phyloP scores from a whole-genome alignment of 805 yeast species.

The Candida ulmi region DNA sequence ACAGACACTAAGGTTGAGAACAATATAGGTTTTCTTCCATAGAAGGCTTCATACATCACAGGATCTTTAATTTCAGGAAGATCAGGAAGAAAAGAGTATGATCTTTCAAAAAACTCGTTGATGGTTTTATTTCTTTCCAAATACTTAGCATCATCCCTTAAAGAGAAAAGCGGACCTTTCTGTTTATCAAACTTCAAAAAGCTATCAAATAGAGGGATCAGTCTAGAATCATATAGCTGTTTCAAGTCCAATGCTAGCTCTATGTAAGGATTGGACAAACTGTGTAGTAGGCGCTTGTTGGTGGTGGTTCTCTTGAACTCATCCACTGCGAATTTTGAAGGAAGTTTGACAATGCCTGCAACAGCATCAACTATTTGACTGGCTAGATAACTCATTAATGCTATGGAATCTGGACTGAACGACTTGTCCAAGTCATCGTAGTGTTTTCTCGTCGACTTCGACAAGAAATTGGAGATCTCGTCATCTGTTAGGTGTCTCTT shows the following conservation, averaged over 20 bases:
- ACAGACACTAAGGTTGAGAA: background rate
- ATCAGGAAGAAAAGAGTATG: background rate
- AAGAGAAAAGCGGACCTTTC: background rate
- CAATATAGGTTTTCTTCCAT: background rate
- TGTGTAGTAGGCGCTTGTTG: background rate
- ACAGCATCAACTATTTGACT: slow-evolving; percentile 2
- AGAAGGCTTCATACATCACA: background rate
- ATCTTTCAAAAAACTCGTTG: background rate
- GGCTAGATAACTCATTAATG: background rate
- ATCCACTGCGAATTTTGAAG: slow-evolving; percentile 5
- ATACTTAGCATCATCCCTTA: slow-evolving; percentile 1
- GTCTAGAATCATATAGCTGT: slow-evolving; percentile 1
- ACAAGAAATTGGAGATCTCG: background rate
- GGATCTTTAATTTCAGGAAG: slow-evolving; percentile 2
- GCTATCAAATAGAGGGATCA: slow-evolving; percentile 4
- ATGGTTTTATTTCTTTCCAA: background rate
- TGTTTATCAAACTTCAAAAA: background rate
- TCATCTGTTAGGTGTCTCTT: background rate
- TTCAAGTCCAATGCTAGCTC: slow-evolving; percentile 4
- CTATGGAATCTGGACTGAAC: background rate
- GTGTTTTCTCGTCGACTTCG: background rate
- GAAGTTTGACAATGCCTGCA: background rate
- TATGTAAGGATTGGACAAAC: slow-evolving; percentile 4
- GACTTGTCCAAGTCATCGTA: background rate
- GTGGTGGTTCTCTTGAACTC: slow-evolving; percentile 1